phyloP scores from a whole-genome alignment of 1,284 basidiomycete species.

The Ceratobasidium sp. region DNA sequence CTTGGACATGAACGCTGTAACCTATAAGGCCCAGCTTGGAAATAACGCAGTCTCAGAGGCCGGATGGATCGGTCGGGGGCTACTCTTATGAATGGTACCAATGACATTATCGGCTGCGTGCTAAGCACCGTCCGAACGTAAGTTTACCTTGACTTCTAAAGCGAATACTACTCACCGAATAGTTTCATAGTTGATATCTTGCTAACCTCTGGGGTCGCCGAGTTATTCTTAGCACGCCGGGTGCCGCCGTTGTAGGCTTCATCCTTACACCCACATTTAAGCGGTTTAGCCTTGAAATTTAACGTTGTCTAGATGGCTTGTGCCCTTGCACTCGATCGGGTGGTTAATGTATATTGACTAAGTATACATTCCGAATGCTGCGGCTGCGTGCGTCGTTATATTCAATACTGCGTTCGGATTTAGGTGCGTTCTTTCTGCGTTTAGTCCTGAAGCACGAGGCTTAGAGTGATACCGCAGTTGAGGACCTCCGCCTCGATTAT shows the following conservation, averaged over 20 bases:
- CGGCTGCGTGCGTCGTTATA: conserved; percentile 91
- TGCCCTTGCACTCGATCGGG: conserved; percentile 82
- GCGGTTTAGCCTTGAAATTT: background rate
- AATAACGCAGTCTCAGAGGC: conserved; percentile 75
- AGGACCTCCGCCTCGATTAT: conserved; percentile 90
- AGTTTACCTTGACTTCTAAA: no score
- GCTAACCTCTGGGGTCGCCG: conserved; percentile 94
- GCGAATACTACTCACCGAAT: conserved; percentile 46
- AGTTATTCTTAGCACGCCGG: conserved; percentile 86
- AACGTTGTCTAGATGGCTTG: conserved; percentile 74
- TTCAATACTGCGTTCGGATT: conserved; percentile 96
- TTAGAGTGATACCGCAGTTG: conserved; percentile 57
- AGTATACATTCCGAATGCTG: conserved; percentile 86
- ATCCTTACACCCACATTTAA: background rate
- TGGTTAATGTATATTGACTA: conserved; percentile 96
- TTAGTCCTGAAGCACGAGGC: conserved; percentile 41
- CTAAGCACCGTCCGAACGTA: conserved; percentile 86
- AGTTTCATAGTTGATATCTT: conserved; percentile 89
- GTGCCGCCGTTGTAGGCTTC: conserved; percentile 72
- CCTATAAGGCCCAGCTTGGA: conserved; percentile 8
- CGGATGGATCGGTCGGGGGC: conserved; percentile 97
- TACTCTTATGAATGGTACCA: conserved; percentile 97
- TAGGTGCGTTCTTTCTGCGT: conserved; percentile 61
- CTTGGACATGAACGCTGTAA: no score
- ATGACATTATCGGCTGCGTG: conserved; percentile 89